Base-by-base conservation (phyloP, 169 alveolate genomes). In the Plasmodium gallinaceum region DNA sequence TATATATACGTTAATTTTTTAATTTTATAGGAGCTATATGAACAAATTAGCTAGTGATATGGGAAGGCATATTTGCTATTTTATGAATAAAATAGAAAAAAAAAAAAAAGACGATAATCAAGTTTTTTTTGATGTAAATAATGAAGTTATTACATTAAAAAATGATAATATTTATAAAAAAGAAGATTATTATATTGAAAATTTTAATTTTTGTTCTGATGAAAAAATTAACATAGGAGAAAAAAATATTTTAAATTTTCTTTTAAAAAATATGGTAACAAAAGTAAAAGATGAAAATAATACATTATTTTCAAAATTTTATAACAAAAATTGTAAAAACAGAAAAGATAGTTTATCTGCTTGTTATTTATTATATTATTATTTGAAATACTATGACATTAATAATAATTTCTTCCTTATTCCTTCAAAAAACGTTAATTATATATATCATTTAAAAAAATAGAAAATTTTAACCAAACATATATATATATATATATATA, bases 281-380 rank as follows among this genome's bases (percentile, higher is more conserved):
- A 78, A 64, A 78, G 65, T 78, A 69, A 78, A 78, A 60, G 89
- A 78, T n/a, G 61, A 78, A 16, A 78, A 78, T 62, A 78, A 78
- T 42, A 78, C 89, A 0, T 58, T 78, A 46, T 78, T 78, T 78
- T 78, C 89, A 62, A 78, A 65, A 65, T 78, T 78, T 78, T 78
- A 65, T 60, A 78, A 78, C 43, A 78, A 43, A 43, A 66, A 78
- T 65, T 78, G 68, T 78, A 69, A 60, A 64, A 54, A 57, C 14
- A 54, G 89, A 51, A 78, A 51, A 42, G 89, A 78, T 78, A 69
- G 78, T 57, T 12, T 65, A 48, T 78, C 89, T 46, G 76, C 89
- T 32, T 57, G 74, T 24, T 78, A 78, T 43, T 70, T 78, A 14
- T 57, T 58, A 26, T 39, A 78, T 57, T 78, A 78, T 58, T 78